Evolutionary conservation across 2,329 filamentous ascomycete species (phyloP), one percentile per base, ranked within the genome.

Genomic region (Coniochaeta ligniaria): DNA sequence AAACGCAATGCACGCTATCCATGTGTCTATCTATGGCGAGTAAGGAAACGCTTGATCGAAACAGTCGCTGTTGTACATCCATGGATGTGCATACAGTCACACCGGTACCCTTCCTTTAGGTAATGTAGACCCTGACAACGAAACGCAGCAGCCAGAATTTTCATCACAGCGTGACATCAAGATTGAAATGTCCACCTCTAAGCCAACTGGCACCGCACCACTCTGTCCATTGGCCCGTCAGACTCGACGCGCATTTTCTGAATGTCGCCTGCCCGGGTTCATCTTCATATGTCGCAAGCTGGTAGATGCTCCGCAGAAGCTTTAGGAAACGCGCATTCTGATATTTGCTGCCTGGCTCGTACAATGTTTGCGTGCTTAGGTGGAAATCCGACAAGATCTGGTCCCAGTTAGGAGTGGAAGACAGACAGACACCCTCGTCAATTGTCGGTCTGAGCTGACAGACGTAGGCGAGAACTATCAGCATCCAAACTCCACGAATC

Each of bases 381-480:
- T n/a, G n/a, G n/a, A 22, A 63, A 59, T 3, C 57, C 31, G 6
- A 45, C 26, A n/a, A 63, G 58, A 7, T 57, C 7, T 16, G 38
- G 3, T 63, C 60, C 67, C 66, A 67, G 17, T 47, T 52, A 6
- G 36, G 38, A 4, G 28, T n/a, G 52, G 35, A 60, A 57, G 14
- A 55, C 43, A 22, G 3, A 22, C 14, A 35, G 3, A 62, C 47
- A 16, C 60, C 5, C 6, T 63, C 61, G 2, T 69, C 66, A 11
- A 68, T 52, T 6, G 63, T 61, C 1, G 68, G 69, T 28, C 69
- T 54, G n/a, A 70, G 63, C 64, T 71, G 69, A 5, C 67, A 69
- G 50, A 69, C 58, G 56, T 69, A 71, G 2, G 61, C 43, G 6
- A 70, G 60, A 1, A 70, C 11, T 4, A 68, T 60, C 17, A 70